Conservation (phyloP, 345 rosid species). For the Acer saccharum region DNA sequence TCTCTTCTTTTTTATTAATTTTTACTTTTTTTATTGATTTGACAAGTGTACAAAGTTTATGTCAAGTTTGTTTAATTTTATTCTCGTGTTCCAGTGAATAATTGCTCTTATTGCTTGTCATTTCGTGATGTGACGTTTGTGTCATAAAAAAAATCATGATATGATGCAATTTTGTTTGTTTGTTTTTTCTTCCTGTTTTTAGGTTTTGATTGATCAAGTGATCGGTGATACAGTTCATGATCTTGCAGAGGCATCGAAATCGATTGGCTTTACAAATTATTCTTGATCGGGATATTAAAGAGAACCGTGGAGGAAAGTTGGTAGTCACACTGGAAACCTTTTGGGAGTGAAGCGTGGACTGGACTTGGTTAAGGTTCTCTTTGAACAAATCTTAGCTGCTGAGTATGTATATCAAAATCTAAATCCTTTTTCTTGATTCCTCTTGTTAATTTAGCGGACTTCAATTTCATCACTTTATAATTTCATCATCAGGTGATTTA, state of each 20-base stretch:
- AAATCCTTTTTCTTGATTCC: background rate
- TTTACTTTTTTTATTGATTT: background rate
- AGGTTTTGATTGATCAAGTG: background rate
- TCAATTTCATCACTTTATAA: background rate
- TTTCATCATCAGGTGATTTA: background rate
- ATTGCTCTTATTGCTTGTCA: background rate
- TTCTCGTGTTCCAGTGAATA: background rate
- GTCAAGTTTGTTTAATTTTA: no score
- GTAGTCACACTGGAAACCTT: constrained; percentile 91
- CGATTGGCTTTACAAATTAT: constrained; percentile 53
- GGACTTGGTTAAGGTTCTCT: constrained; percentile 89
- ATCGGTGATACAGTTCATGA: constrained; percentile 57
- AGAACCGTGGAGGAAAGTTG: constrained; percentile 57
- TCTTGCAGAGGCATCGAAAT: constrained; percentile 72
- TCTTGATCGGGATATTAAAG: constrained; percentile 62
- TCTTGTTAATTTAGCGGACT: background rate
- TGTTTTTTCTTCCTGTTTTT: no score
- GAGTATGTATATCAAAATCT: constrained; percentile 41
- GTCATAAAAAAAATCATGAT: background rate
- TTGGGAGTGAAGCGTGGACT: constrained; percentile 94
- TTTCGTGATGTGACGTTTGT: background rate
- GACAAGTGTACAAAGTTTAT: no score
- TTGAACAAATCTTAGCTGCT: constrained; percentile 61
- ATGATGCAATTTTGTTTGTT: no score
- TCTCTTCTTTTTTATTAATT: no score